These are phyloP conservation scores for Backusella luteola DNA, from an alignment of 192 early-diverging fungal species.

Conservation along the genomic window DNA sequence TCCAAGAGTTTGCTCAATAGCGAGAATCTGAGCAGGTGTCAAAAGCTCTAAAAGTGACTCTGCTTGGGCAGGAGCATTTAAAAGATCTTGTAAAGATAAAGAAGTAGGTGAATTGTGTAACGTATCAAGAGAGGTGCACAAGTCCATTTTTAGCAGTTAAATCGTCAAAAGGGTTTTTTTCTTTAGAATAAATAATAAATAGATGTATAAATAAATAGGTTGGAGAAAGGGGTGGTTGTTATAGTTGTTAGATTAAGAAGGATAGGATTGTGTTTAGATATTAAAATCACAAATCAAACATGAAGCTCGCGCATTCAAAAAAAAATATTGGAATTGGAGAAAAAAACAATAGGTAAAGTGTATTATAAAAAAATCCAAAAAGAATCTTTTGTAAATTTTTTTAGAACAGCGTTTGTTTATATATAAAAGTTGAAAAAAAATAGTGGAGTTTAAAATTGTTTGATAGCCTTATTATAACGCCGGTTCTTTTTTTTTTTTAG, in stretches of 20 bases:
- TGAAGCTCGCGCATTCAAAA: conserved; percentile 9
- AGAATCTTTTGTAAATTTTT: conserved; percentile 7
- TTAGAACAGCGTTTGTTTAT: conserved; percentile 9
- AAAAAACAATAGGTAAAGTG: not conserved
- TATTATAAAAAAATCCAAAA: conserved; percentile 10
- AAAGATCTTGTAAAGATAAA: conserved; percentile 22
- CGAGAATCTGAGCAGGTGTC: conserved; percentile 19
- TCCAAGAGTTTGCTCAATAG: conserved; percentile 18
- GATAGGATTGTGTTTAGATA: not conserved
- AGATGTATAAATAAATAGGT: not conserved
- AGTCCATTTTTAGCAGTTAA: conserved; percentile 15
- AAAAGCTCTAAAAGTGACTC: conserved; percentile 22
- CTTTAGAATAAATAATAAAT: not conserved
- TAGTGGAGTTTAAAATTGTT: not conserved
- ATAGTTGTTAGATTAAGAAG: not conserved
- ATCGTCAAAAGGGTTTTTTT: not conserved
- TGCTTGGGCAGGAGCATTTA: conserved; percentile 23
- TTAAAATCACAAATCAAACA: conserved; percentile 9
- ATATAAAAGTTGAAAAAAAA: not conserved
- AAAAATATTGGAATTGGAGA: not conserved
- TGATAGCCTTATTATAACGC: not conserved
- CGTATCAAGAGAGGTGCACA: conserved; percentile 13
- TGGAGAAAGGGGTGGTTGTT: not conserved
- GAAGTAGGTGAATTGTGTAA: conserved; percentile 19
- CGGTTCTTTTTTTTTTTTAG: not conserved